phyloP scores from a whole-genome alignment of 2,329 filamentous ascomycete genomes.

The Penicillium sp. region DNA sequence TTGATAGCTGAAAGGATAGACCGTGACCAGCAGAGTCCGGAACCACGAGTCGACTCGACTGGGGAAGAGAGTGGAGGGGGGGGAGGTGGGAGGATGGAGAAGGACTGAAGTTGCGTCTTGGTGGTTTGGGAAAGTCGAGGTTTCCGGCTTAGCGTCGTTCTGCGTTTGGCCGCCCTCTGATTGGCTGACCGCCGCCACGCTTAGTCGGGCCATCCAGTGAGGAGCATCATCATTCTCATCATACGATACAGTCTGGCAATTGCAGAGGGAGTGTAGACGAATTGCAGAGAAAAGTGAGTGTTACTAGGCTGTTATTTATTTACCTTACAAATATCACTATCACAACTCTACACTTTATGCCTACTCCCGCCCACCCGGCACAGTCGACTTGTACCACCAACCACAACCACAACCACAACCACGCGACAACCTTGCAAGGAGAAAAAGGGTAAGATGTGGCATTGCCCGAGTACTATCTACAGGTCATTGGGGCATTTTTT shows the following conservation, averaged over 20 bases:
- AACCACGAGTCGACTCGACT: slow-evolving; percentile 31
- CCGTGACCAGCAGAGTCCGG: slow-evolving; percentile 23
- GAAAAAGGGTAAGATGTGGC: background rate
- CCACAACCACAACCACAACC: background rate
- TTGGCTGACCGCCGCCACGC: slow-evolving; percentile 32
- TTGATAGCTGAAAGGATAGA: slow-evolving; percentile 25
- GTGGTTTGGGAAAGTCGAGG: slow-evolving; percentile 44
- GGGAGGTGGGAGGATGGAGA: slow-evolving; percentile 34
- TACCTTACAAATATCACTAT: too few relatives aligned
- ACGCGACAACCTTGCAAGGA: background rate
- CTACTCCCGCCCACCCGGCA: background rate
- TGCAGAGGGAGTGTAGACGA: too few relatives aligned
- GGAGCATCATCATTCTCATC: slow-evolving; percentile 18
- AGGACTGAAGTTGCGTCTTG: slow-evolving; percentile 40
- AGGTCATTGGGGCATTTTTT: background rate
- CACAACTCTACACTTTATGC: background rate
- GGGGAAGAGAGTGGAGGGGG: slow-evolving; percentile 35
- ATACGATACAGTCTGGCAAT: background rate
- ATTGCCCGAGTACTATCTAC: slow-evolving; percentile 1
- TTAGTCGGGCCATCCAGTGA: slow-evolving; percentile 22
- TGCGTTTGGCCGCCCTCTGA: slow-evolving; percentile 37
- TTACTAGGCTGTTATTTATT: too few relatives aligned
- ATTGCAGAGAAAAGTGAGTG: too few relatives aligned
- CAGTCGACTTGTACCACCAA: background rate
- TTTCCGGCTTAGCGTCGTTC: slow-evolving; percentile 41